Base-by-base conservation (phyloP, 1,284 basidiomycete species). In the Trichosporon asahii region DNA sequence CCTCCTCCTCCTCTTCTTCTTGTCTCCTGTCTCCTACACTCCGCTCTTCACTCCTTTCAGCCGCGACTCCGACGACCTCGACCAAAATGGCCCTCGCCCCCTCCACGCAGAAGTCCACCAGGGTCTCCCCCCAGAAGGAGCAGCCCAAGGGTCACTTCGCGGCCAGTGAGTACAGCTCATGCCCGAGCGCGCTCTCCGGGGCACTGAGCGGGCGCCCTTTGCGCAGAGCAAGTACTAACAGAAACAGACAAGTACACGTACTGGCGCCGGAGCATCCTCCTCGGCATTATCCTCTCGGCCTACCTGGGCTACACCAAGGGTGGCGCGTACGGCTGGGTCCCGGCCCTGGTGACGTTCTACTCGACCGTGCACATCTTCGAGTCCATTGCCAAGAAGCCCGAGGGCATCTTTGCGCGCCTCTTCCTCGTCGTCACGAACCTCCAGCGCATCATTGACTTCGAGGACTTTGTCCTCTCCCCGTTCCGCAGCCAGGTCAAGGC, bases 251-350 rank as follows among this genome's bases (percentile, higher is more conserved):
- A 61, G 57, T 61, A 61, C 57, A 61, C 57, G 3, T 18, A 25
- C 57, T 61, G 57, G 57, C 57, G 57, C 57, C 57, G 57, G 29
- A 61, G 57, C 57, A 61, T 61, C 29, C 27, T 61, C 15, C 57
- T 61, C 57, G 57, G 57, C 57, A 33, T 61, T 18, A 18, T 61
- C 57, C 6, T 61, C 57, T 61, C 57, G 29, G 23, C 23, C 57
- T 29, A 31, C 27, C 57, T 61, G 12, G 57, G 57, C 29, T 29
- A 29, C 27, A 61, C 57, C 57, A 61, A 61, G 57, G 57, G 57
- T 23, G 57, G 29, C 27, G 18, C 23, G 21, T 61, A 61, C 57
- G 57, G 29, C 57, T 61, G 57, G 57, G 29, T 31, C 8, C 57
- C 57, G 15, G 57, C 57, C 29, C 27, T 31, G 4, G 15, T 31